Percentiles rank a stretch among this genome's conserved stretches.
phyloP scores from a whole-genome alignment of 2,329 filamentous ascomycete genomes.

The Coniochaeta pulveracea region DNA sequence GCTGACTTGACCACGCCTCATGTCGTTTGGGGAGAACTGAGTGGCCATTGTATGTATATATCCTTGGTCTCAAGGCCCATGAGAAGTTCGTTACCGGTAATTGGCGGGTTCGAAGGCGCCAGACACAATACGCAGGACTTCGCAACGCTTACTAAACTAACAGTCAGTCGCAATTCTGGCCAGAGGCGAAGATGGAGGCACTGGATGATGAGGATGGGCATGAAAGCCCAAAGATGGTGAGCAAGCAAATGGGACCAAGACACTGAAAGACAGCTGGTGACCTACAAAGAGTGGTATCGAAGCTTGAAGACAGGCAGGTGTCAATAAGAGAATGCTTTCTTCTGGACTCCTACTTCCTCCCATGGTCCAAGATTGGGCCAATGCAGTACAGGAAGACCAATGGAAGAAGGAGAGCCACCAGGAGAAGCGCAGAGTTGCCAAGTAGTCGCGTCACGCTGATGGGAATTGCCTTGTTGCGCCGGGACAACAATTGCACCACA shows the following conservation, averaged over 20 bases:
- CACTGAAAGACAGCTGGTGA: background rate
- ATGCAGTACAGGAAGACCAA: background rate
- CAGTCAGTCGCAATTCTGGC: background rate
- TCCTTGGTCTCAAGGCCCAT: background rate
- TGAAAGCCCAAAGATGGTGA: background rate
- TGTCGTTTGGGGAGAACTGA: slow-evolving; percentile 1
- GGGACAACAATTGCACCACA: no score
- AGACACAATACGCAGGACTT: background rate
- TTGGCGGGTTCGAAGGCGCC: background rate
- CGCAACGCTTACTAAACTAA: background rate
- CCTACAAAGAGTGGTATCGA: background rate
- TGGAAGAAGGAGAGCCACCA: background rate
- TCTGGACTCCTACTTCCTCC: slow-evolving; percentile 3
- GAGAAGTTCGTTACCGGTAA: no score
- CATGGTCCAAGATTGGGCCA: slow-evolving; percentile 1
- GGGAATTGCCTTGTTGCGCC: no score
- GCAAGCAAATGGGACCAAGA: background rate
- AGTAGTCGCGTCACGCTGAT: no score
- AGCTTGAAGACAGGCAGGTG: background rate
- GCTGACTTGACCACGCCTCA: slow-evolving; percentile 2
- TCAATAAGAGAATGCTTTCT: slow-evolving; percentile 2
- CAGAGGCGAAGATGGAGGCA: background rate
- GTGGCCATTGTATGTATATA: background rate
- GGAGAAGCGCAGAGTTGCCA: background rate
- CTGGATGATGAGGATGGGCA: background rate